Base-by-base conservation (phyloP, 1,284 basidiomycete species). In the Microbotryomycetes sp. region DNA sequence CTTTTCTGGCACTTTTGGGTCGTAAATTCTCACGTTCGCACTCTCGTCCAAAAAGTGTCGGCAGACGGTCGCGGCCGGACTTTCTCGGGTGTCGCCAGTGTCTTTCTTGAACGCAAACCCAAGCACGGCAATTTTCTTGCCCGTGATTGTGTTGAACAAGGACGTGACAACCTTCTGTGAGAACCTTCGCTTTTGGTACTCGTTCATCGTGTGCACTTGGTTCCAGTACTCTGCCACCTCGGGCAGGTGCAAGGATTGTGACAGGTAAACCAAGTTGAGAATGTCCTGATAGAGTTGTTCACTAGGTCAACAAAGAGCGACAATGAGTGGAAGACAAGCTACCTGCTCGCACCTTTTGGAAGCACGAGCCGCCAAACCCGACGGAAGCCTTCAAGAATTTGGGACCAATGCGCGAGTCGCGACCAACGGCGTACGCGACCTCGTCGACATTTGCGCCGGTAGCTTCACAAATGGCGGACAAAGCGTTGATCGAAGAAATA, bases 401-500 rank as follows among this genome's bases (percentile, higher is more conserved):
- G 73, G 90, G 83, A 4, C 96, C 96, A 60, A 99, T 83, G 68
- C 96, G 90, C 26, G 85, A 82, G 78, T 99, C 96, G 71, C 86
- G 86, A 30, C 94, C 94, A 73, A 97, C 88, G 11, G 96, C 93
- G 74, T 89, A 83, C 2, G 96, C 87, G 66, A 98, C 94, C 78
- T 98, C 96, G 77, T 97, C 91, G 61, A 99, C 91, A 80, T 94
- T 94, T 60, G 96, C 96, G 54, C 94, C 96, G 5, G 96, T 99
- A n/a, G 91, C 92, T 78, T 98, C 96, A 76, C 96, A 98, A 75
- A 99, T 97, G 56, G 96, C 96, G 26, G 92, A 94, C 47, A 99
- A 86, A 15, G 94, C 91, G 76, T 98, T 99, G 80, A 98, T 83
- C 59, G 91, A 96, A 9, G 94, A 97, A 77, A 99, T 98, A 67